These are phyloP conservation scores for Caloboletus firmus DNA, from an alignment of 1,284 basidiomycete species.

Conservation along the genomic window DNA sequence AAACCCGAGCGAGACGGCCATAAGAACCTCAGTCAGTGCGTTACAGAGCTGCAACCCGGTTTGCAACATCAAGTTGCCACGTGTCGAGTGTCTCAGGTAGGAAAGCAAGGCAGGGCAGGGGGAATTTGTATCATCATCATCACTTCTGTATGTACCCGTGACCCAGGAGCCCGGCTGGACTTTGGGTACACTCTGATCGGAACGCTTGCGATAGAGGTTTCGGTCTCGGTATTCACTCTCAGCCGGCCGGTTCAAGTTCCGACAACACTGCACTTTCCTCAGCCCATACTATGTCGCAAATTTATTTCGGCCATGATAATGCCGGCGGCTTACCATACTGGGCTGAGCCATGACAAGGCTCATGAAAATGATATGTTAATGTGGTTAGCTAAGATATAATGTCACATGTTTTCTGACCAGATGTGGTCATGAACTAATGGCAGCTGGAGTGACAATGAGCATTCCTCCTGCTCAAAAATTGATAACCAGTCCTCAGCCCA, in stretches of 20 bases:
- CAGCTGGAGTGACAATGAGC: no score
- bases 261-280: background rate
- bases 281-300: no score
- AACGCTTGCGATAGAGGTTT: background rate
- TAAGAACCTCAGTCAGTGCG: background rate
- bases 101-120: conserved; percentile 10
- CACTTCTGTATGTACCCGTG: background rate
- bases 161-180: background rate
- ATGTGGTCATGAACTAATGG: no score
- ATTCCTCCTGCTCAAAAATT: no score
- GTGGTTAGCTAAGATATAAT: no score
- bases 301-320: no score
- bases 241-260: conserved; percentile 7
- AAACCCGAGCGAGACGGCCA: background rate
- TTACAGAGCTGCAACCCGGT: background rate
- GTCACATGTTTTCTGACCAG: no score
- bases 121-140: no score
- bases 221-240: background rate
- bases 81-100: background rate
- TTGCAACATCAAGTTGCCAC: background rate
- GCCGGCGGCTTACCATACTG: no score
- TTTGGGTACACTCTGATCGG: background rate
- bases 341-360: no score
- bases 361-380: no score
- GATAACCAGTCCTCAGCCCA: no score